Percentiles rank a stretch among this genome's conserved stretches.
phyloP scores from a whole-genome alignment of 1,284 basidiomycete species.

The Earliella scabrosa region DNA sequence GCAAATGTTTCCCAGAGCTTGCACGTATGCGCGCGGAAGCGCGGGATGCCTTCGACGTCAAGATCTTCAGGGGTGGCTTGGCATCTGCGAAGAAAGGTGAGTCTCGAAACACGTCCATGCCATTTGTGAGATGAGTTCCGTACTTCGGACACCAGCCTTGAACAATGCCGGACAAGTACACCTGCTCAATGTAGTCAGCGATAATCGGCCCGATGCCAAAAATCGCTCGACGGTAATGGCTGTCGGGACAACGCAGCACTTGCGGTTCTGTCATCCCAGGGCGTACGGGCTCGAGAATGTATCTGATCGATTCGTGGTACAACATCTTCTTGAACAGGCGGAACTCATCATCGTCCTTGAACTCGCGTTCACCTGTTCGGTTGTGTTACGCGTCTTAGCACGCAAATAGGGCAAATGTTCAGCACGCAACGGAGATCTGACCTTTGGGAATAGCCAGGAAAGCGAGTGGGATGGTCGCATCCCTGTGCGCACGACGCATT shows the following conservation, averaged over 20 bases:
- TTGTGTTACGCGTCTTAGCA: neutral
- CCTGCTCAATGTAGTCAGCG: conserved; percentile 16
- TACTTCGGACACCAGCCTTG: conserved; percentile 16
- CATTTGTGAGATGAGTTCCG: no score
- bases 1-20: neutral
- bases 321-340: conserved; percentile 13
- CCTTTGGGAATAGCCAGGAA: conserved; percentile 26
- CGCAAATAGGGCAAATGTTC: no score
- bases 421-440: no score
- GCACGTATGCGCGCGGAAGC: neutral
- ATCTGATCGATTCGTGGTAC: conserved; percentile 4
- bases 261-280: conserved; percentile 8
- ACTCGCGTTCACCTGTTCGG: neutral
- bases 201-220: conserved; percentile 9
- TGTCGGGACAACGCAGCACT: conserved; percentile 7
- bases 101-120: no score
- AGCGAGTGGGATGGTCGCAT: conserved; percentile 16
- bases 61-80: neutral
- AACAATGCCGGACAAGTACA: neutral
- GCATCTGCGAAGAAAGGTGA: neutral
- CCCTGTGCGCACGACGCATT: conserved; percentile 20
- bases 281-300: conserved; percentile 1
- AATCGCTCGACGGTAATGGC: conserved; percentile 9
- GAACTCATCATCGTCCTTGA: conserved; percentile 4
- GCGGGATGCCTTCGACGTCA: neutral